phyloP scores from a whole-genome alignment of 176 grass and related monocot species.

The Elaeis guineensis region DNA sequence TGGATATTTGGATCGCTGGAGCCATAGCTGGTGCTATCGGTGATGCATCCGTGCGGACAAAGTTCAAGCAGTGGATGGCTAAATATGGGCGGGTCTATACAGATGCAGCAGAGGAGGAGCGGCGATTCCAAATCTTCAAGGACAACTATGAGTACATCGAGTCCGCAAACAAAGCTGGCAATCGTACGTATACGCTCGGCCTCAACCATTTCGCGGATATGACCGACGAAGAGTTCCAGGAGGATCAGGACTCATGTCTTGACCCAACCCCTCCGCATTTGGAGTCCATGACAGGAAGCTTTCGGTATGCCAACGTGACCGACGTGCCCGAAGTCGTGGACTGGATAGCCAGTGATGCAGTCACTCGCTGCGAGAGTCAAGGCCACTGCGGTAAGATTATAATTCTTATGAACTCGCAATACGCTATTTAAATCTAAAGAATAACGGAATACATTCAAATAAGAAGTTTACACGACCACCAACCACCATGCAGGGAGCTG shows the following conservation, averaged over 20 bases:
- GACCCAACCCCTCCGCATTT: too few relatives aligned
- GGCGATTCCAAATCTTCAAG: constrained; percentile 44
- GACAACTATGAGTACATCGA: constrained; percentile 12
- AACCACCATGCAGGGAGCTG: constrained; percentile 40
- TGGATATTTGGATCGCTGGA: constrained; percentile 33
- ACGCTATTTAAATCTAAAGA: too few relatives aligned
- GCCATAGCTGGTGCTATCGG: background rate
- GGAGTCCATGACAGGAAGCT: background rate
- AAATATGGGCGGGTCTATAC: constrained; percentile 38
- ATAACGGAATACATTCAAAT: too few relatives aligned
- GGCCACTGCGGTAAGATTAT: constrained; percentile 25
- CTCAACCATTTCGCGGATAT: constrained; percentile 46
- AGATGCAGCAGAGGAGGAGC: constrained; percentile 29
- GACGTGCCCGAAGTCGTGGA: constrained; percentile 25
- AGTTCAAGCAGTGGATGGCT: constrained; percentile 39
- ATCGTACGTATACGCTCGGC: constrained; percentile 15
- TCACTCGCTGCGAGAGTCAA: constrained; percentile 39
- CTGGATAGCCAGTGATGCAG: constrained; percentile 45
- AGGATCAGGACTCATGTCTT: too few relatives aligned
- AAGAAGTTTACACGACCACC: too few relatives aligned
- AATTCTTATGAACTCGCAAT: too few relatives aligned
- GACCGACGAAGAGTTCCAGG: constrained; percentile 48
- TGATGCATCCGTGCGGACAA: constrained; percentile 17
- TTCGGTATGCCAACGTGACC: background rate
- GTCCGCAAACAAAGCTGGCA: too few relatives aligned